Evolutionary conservation across 2,329 filamentous ascomycete genomes (phyloP), one percentile per base, ranked within the genome.

Genomic region (Bipolaris gigantea): DNA sequence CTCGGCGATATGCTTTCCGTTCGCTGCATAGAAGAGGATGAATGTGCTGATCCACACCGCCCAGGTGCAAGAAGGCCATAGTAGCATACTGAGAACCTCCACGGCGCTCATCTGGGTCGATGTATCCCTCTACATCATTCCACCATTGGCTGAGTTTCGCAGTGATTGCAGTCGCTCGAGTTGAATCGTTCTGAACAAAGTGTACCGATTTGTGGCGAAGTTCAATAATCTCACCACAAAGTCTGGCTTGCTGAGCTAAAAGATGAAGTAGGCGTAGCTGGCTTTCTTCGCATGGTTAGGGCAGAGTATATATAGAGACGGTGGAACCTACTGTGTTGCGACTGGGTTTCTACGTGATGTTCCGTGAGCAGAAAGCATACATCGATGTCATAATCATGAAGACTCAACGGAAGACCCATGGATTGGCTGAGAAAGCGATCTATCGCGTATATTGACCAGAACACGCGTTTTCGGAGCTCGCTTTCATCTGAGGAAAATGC

Each of bases 301-400:
- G 38, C 16, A n/a, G 8, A 7, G 8, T 39, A 19, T 4, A 35
- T 39, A 2, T 4, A n/a, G 21, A 4, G 1, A 11, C 1, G 4
- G 30, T 1, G 2, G 25, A 7, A 56, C 35, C 58, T 39, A 59
- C 69, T 62, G 36, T 55, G 32, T 3, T 59, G 60, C 11, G 48
- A 15, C 8, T 51, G 35, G 13, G 30, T 45, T 9, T 52, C 47
- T 1, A 66, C 53, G 55, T 84, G 82, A 2, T 65, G 66, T 59
- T 84, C 82, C 2, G 77, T 67, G 0, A 76, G 77, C 0, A 79
- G 80, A 51, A 81, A 81, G 56, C 83, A 85, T 1, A 85, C 83
- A 59, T 85, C 83, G 5, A 85, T 68, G 51, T 85, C 83, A 39
- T 84, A 79, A 55, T 85, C 83, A 46, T 78, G 77, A 10, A 85